Percentiles rank a stretch among this genome's conserved stretches.
Conservation (phyloP, 1,284 basidiomycete genomes). For the Schizophyllum amplum region DNA sequence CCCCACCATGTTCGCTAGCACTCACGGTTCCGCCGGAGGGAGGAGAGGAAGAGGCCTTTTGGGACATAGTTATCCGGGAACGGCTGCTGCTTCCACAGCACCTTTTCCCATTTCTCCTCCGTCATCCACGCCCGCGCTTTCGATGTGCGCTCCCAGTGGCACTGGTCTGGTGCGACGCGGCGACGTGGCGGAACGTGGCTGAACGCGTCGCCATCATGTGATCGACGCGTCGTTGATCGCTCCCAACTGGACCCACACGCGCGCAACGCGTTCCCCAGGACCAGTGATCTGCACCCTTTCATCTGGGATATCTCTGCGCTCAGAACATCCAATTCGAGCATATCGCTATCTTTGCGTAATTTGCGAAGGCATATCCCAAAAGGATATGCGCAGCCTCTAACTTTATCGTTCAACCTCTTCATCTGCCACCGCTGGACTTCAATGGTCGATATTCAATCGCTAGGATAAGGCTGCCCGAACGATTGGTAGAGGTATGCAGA, state of each 20-base stretch:
- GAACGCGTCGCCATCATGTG: neutral
- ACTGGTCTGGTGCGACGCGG: neutral
- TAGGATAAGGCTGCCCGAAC: no score
- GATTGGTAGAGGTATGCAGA: no score
- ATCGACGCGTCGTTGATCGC: neutral
- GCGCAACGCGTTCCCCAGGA: neutral
- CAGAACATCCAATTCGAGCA: no score
- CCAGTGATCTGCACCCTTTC: neutral
- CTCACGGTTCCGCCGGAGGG: constrained; percentile 73
- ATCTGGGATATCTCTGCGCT: neutral
- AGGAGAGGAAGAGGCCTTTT: constrained; percentile 69
- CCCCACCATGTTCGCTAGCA: constrained; percentile 14
- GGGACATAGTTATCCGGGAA: constrained; percentile 87
- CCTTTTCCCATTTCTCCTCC: constrained; percentile 57
- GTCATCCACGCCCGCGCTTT: constrained; percentile 10
- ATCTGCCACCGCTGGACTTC: no score
- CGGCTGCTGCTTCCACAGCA: constrained; percentile 77
- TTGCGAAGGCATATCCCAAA: neutral
- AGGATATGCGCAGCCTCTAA: neutral
- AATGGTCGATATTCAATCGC: no score
- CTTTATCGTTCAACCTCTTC: no score
- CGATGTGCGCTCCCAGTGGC: constrained; percentile 4
- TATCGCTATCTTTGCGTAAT: neutral
- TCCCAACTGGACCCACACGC: neutral
- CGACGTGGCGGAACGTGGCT: neutral